Conservation (phyloP, 1,284 basidiomycete species). For the Ceratobasidium sp. region DNA sequence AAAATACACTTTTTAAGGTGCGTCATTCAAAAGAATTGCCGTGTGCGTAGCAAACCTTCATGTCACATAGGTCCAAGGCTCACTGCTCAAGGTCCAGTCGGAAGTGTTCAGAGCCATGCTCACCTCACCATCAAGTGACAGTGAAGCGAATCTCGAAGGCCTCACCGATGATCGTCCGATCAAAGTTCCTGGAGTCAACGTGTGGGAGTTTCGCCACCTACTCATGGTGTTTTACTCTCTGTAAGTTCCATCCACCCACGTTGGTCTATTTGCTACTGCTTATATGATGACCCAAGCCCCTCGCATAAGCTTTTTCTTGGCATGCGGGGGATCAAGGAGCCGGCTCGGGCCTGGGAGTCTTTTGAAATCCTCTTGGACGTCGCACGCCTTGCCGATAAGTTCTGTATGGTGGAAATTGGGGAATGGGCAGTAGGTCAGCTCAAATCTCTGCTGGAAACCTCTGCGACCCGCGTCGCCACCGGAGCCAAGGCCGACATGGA, state of each 20-base stretch:
- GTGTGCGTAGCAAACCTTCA: too few relatives aligned
- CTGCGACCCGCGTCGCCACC: background rate
- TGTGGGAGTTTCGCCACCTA: background rate
- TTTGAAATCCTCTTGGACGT: background rate
- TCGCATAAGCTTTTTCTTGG: background rate
- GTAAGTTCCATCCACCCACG: background rate
- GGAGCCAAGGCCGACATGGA: too few relatives aligned
- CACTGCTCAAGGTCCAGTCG: background rate
- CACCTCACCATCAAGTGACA: too few relatives aligned
- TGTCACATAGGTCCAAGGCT: background rate
- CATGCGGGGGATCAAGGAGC: background rate
- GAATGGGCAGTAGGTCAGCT: background rate
- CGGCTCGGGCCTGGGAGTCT: background rate
- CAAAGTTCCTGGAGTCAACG: background rate
- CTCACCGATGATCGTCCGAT: background rate
- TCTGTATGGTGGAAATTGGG: background rate
- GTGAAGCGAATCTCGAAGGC: background rate
- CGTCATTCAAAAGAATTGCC: too few relatives aligned
- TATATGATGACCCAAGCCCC: background rate
- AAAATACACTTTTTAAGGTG: constrained; percentile 21
- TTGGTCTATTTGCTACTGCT: background rate
- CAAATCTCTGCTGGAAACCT: background rate
- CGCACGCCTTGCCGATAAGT: background rate
- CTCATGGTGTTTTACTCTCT: background rate
- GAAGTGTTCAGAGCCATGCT: background rate